These are phyloP conservation scores for Poteriospumella lacustris DNA, from an alignment of 108 stramenopile species.

Conservation along the genomic window DNA sequence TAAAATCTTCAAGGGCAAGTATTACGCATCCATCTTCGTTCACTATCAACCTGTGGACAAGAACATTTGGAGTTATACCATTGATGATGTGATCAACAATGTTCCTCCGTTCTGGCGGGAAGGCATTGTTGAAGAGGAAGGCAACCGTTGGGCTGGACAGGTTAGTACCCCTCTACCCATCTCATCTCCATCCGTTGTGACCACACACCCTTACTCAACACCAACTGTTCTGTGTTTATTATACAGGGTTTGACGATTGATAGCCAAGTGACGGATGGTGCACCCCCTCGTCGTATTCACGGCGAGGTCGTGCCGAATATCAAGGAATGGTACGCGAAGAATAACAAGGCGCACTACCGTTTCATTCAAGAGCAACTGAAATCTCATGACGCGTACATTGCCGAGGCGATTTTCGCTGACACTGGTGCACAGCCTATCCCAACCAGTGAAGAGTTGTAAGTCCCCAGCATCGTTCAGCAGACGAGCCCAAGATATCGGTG, in stretches of 20 bases:
- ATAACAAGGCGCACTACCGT: too few species aligned
- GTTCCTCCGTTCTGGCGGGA: slow-evolving; percentile 24
- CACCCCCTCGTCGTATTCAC: slow-evolving; percentile 1
- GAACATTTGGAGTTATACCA: neutral
- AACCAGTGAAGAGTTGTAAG: too few species aligned
- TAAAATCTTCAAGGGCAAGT: neutral
- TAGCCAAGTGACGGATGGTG: neutral
- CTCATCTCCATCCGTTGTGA: neutral
- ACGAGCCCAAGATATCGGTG: too few species aligned
- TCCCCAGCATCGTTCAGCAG: too few species aligned
- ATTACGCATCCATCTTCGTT: slow-evolving; percentile 21
- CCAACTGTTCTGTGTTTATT: neutral
- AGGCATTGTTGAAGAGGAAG: slow-evolving; percentile 15
- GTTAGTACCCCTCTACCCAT: neutral
- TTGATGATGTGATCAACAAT: neutral
- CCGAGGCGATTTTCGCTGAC: too few species aligned
- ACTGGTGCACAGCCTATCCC: too few species aligned
- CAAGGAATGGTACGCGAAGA: too few species aligned
- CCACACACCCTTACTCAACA: neutral
- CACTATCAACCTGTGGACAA: slow-evolving; percentile 13
- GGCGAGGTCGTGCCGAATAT: neutral
- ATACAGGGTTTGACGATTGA: neutral
- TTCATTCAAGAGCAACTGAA: too few species aligned
- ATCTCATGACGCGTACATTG: too few species aligned
- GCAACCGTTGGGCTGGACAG: neutral